These are phyloP conservation scores for Histomonas meleagridis DNA, from an alignment of 208 protist genomes.

Conservation along the genomic window DNA sequence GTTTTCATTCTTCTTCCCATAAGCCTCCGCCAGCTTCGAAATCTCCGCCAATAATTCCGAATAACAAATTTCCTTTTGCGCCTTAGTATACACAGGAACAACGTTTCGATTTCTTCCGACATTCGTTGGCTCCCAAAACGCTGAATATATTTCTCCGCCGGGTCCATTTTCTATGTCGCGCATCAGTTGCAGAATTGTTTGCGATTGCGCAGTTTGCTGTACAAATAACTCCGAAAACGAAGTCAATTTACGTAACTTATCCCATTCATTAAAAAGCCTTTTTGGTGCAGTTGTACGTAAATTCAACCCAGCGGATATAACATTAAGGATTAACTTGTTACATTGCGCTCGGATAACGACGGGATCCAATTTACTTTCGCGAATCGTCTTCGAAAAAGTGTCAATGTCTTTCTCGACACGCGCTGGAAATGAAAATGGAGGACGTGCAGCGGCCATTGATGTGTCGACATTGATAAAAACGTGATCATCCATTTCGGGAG, in stretches of 20 bases:
- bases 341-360: background rate
- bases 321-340: background rate
- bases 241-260: background rate
- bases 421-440: background rate
- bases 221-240: background rate
- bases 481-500: background rate
- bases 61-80: no score
- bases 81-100: no score
- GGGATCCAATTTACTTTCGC: background rate
- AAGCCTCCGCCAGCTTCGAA: no score
- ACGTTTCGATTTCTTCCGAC: no score
- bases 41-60: no score
- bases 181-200: background rate
- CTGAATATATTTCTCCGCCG: no score
- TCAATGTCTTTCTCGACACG: background rate
- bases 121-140: no score
- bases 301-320: background rate
- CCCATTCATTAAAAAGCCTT: background rate
- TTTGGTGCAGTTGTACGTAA: background rate
- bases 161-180: background rate
- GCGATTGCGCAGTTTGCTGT: background rate
- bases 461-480: constrained; percentile 1
- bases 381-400: background rate
- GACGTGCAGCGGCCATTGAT: background rate
- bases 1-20: no score